Evolutionary conservation across 805 yeast genomes (phyloP), one percentile per base, ranked within the genome.

Genomic region (Hemisphaericaspora nanyangensis): DNA sequence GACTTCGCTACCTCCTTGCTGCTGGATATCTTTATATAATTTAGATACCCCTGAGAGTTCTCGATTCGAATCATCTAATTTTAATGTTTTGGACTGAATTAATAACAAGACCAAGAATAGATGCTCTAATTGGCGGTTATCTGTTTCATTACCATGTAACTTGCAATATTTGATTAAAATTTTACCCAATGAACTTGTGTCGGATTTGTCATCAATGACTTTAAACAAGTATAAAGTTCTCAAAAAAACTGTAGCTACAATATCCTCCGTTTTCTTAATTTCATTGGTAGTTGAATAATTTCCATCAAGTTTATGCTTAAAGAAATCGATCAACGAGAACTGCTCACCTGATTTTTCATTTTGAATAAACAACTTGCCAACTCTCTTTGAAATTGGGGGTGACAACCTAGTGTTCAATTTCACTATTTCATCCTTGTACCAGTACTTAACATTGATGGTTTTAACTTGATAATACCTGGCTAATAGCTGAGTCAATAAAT

Each of bases 381-480:
- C 46, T 45, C 61, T 60, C 37, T 64, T 63, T 44, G 68, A 78
- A 2, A 76, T 52, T 1, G 85, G 70, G 6, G 85, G 84, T 4
- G 71, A 61, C 33, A 74, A 51, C 49, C 82, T 71, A 48, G 76
- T 80, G 15, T 70, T 71, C 20, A 83, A 55, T 37, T 70, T 72
- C 17, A 61, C 48, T 38, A 31, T 51, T 42, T 64, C 55, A 46
- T 78, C 72, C 32, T 58, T 56, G 63, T 68, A 82, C 82, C 84
- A 82, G 43, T 64, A 75, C 13, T 63, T 56, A 18, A 74, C 75
- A 31, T 70, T 63, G 28, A 86, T 70, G 40, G 74, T 78, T 54
- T 82, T 85, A 43, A 76, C 82, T 56, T 90, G 97, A 57, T 80
- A 88, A 61, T 86, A 91, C 55, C 98, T 80, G 46, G 87, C 82